Conservation (phyloP, 768 basidiomycete species). For the Hypholoma sublateritium region DNA sequence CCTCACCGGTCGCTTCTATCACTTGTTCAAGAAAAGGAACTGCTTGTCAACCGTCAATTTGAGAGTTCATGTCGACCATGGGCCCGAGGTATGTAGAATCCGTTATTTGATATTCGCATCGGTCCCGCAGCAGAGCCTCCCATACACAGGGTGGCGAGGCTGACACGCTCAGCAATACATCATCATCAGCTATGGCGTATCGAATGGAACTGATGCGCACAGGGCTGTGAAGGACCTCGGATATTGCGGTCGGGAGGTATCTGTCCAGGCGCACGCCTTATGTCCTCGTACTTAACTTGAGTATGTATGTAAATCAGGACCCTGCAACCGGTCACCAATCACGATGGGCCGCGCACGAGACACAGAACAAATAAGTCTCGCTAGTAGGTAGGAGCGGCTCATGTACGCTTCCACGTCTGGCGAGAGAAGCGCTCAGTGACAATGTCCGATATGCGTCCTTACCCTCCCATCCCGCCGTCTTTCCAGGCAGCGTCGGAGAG, state of each 20-base stretch:
- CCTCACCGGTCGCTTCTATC: not conserved
- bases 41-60: not conserved
- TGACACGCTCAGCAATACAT: not conserved
- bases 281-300: not conserved
- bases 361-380: too few species aligned
- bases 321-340: too few species aligned
- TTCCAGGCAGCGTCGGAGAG: too few species aligned
- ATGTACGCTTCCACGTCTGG: too few species aligned
- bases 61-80: not conserved
- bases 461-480: too few species aligned
- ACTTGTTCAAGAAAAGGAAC: not conserved
- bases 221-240: not conserved
- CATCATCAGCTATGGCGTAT: not conserved
- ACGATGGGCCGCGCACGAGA: too few species aligned
- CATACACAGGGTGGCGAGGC: not conserved
- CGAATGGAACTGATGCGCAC: not conserved
- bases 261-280: not conserved
- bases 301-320: too few species aligned
- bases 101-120: not conserved
- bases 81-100: constrained; percentile 1
- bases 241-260: not conserved
- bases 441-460: too few species aligned
- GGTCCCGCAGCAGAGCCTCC: not conserved
- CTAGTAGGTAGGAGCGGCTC: too few species aligned
- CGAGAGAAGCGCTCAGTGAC: too few species aligned